Evolutionary conservation across 2,329 filamentous ascomycete genomes (phyloP).

Genomic region (Arachnopeziza araneosa): DNA sequence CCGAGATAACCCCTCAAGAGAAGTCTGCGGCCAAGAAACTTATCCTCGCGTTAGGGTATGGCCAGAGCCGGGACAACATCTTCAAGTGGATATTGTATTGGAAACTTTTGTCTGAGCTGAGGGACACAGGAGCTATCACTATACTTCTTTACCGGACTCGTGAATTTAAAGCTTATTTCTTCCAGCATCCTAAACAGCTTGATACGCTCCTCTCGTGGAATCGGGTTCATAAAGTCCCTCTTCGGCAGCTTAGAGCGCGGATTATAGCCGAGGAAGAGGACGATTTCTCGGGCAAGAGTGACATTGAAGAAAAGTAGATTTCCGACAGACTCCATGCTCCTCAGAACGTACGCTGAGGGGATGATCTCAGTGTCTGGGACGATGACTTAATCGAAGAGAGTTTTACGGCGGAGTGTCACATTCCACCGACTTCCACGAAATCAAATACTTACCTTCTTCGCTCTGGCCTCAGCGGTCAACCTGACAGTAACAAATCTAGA

Average conservation of each 20-base stretch:
- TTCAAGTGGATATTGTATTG: slow-evolving; percentile 17
- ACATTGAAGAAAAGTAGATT: slow-evolving; percentile 17
- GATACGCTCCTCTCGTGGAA: slow-evolving; percentile 13
- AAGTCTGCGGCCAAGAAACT: slow-evolving; percentile 13
- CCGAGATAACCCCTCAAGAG: slow-evolving; percentile 14
- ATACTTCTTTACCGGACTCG: slow-evolving; percentile 15
- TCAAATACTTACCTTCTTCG: too few relatives aligned
- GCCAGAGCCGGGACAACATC: slow-evolving; percentile 9
- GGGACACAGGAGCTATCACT: slow-evolving; percentile 6
- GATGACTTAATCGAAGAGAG: neutral
- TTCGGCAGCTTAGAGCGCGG: slow-evolving; percentile 9
- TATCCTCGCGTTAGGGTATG: slow-evolving; percentile 7
- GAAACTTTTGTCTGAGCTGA: slow-evolving; percentile 16
- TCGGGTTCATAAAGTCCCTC: slow-evolving; percentile 9
- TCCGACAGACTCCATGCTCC: slow-evolving; percentile 14
- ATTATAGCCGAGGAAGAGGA: slow-evolving; percentile 10
- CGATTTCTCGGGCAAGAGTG: slow-evolving; percentile 18
- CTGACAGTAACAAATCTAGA: neutral
- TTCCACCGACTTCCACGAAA: too few relatives aligned
- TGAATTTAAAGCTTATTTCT: slow-evolving; percentile 17
- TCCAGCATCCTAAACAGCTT: slow-evolving; percentile 10
- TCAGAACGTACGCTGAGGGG: slow-evolving; percentile 7
- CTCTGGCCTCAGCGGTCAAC: neutral
- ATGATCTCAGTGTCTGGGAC: slow-evolving; percentile 11
- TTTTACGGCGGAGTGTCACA: too few relatives aligned